Evolutionary conservation across 441 rosid species (phyloP).

Genomic region (Aleurites moluccanus): DNA sequence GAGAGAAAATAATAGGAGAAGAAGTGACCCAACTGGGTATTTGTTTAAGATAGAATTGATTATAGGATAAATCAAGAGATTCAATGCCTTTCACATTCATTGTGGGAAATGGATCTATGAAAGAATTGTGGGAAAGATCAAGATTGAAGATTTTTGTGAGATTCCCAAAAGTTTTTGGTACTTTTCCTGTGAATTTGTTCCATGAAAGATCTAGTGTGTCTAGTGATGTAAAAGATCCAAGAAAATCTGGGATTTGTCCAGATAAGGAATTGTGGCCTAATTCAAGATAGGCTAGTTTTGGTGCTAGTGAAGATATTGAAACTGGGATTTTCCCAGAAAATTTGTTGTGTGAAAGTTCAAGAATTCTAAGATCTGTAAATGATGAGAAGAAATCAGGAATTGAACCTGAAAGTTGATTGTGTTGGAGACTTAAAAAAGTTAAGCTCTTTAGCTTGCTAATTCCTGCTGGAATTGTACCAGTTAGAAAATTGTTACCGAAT

Average conservation of each 20-base stretch:
- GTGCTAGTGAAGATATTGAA: slow-evolving; percentile 48
- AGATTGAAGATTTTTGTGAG: slow-evolving; percentile 74
- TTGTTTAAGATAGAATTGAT: slow-evolving; percentile 47
- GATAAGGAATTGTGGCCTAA: slow-evolving; percentile 55
- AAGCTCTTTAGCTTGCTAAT: slow-evolving; percentile 44
- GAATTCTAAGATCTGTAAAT: slow-evolving; percentile 36
- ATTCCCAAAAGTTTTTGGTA: slow-evolving; percentile 59
- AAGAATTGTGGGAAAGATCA: slow-evolving; percentile 55
- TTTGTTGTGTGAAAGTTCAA: slow-evolving; percentile 48
- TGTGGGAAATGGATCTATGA: slow-evolving; percentile 58
- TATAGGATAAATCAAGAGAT: slow-evolving; percentile 65
- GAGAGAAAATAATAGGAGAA: slow-evolving; percentile 59
- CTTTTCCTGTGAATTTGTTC: slow-evolving; percentile 44
- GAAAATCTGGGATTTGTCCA: slow-evolving; percentile 54
- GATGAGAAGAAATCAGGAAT: slow-evolving; percentile 55
- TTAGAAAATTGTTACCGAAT: slow-evolving; percentile 47
- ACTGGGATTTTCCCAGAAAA: slow-evolving; percentile 55
- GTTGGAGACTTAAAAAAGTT: slow-evolving; percentile 28
- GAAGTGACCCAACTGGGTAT: slow-evolving; percentile 77
- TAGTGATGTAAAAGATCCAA: slow-evolving; percentile 53
- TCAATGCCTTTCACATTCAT: slow-evolving; percentile 70
- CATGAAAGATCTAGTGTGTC: slow-evolving; percentile 69
- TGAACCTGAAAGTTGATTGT: slow-evolving; percentile 53
- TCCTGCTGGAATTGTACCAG: slow-evolving; percentile 52
- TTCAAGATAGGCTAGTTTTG: slow-evolving; percentile 45